Evolutionary conservation across 345 rosid species (phyloP), one percentile per base, ranked within the genome.

Genomic region (Camelina sativa): DNA sequence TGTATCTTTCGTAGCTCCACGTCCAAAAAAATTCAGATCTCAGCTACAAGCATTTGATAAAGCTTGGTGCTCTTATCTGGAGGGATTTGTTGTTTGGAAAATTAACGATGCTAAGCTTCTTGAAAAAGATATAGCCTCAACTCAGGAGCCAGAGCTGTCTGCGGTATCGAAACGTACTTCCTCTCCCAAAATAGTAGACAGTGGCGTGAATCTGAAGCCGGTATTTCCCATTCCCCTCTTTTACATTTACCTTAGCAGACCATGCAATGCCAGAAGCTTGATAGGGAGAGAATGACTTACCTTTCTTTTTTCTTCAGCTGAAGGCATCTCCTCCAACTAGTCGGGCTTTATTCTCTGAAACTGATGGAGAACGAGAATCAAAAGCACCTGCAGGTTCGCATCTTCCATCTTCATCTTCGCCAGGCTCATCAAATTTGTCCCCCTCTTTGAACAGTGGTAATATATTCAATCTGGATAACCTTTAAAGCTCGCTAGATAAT

Each of bases 41-140:
- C 97, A 95, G 80, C 87, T 92, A 54, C 83, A 78, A 32, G 83
- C 87, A 40, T 92, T 95, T 83, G 99, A 95, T 81, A 82, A 82
- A 83, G 87, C 90, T 47, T 95, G 97, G 97, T 90, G 92, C 80
- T 82, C 85, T 73, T 95, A 89, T 76, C 72, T 95, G 80, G 84
- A 85, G 77, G 82, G 87, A 69, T 95, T 95, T 86, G 97, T 85
- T 37, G 91, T 81, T 67, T 92, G 99, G 99, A 95, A 95, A 76
- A 87, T 84, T 70, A 90, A 87, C 74, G 99, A 95, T 80, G 97
- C 99, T 20, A 87, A 79, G 83, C 76, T 82, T 20, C 80, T 95
- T 80, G 97, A 88, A 77, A 90, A 83, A 56, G 97, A 92, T 82
- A 76, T 92, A 81, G 92, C 86, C 66, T 80, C 85, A 78, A 95